Base-by-base conservation (phyloP, 352 stramenopile species). In the Phytophthora sp. region DNA sequence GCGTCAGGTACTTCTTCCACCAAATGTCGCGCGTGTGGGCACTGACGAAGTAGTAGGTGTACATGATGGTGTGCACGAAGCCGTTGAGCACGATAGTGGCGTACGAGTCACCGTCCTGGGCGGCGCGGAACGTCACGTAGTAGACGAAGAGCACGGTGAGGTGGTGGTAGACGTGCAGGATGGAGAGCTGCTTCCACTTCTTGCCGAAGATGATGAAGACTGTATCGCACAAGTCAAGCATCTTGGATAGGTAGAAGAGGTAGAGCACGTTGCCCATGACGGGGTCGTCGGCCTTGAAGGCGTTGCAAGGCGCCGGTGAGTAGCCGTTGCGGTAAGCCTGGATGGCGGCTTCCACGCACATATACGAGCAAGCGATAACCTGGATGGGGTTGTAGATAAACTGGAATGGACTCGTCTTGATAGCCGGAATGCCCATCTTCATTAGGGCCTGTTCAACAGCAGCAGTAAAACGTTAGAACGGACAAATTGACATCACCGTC, bases 11-110 rank as follows among this genome's bases (percentile, higher is more conserved):
- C 23, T 91, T 95, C 75, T 98, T 98, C 96, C 96, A 99, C 94
- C 94, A 98, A 74, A 99, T 98, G 42, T 95, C 75, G 61, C 96
- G 97, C 50, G 94, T 98, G 81, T 98, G 93, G 72, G 97, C 94
- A 76, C 88, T 97, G 33, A 98, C 95, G 66, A 98, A 98, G 90
- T 99, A 99, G 81, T 99, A 99, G 6, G 90, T 98, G 88, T 99
- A 99, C 95, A 99, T 99, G 71, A 99, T 94, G 33, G 93, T 98
- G 80, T 99, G 96, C 61, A 99, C 97, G 73, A 98, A 97, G 62
- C 91, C 90, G 74, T 99, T 99, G 41, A 98, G 76, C 18, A 98
- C 71, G 59, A 98, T 94, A 29, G 95, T 98, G 16, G 97, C 79
- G 80, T 95, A 99, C 60, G 98, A 92, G 80, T 99, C 95, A 64